Percentiles rank a stretch among this genome's conserved stretches.
phyloP scores from a whole-genome alignment of 345 rosid genomes.

The Brassica nigra region DNA sequence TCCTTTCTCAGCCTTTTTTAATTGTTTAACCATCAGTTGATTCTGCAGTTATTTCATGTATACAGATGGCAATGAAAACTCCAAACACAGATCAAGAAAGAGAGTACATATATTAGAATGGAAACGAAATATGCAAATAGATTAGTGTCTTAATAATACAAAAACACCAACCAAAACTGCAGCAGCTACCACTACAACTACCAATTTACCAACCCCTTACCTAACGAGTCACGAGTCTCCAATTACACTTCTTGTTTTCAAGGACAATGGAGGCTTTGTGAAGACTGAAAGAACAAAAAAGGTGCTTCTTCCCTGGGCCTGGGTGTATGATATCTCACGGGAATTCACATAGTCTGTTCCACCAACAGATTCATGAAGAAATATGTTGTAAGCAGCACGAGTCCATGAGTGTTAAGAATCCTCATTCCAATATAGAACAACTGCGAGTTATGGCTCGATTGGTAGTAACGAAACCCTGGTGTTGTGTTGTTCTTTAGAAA shows the following conservation, averaged over 20 bases:
- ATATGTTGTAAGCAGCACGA: slow-evolving; percentile 93
- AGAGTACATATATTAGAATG: slow-evolving; percentile 21
- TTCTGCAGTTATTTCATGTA: not conserved
- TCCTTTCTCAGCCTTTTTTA: not conserved
- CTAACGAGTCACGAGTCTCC: slow-evolving; percentile 31
- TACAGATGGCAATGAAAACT: not conserved
- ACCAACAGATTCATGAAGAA: slow-evolving; percentile 97
- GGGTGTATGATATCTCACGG: slow-evolving; percentile 72
- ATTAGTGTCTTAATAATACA: slow-evolving; percentile 34
- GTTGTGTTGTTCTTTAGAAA: slow-evolving; percentile 73
- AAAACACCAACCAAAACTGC: slow-evolving; percentile 40
- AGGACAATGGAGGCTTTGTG: slow-evolving; percentile 76
- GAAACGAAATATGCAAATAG: slow-evolving; percentile 22
- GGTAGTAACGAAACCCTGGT: slow-evolving; percentile 93
- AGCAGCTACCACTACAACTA: slow-evolving; percentile 27
- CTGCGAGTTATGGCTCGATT: slow-evolving; percentile 87
- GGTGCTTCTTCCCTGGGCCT: slow-evolving; percentile 69
- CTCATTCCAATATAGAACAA: slow-evolving; percentile 98
- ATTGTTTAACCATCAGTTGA: not conserved
- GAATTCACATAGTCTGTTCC: slow-evolving; percentile 99
- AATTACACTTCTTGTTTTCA: slow-evolving; percentile 42
- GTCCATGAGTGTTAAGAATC: slow-evolving; percentile 96
- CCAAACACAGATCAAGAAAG: not conserved
- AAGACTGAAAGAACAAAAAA: slow-evolving; percentile 92
- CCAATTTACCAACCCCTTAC: slow-evolving; percentile 27